phyloP scores from a whole-genome alignment of 2,329 filamentous ascomycete genomes.

The Fusarium drepaniforme region DNA sequence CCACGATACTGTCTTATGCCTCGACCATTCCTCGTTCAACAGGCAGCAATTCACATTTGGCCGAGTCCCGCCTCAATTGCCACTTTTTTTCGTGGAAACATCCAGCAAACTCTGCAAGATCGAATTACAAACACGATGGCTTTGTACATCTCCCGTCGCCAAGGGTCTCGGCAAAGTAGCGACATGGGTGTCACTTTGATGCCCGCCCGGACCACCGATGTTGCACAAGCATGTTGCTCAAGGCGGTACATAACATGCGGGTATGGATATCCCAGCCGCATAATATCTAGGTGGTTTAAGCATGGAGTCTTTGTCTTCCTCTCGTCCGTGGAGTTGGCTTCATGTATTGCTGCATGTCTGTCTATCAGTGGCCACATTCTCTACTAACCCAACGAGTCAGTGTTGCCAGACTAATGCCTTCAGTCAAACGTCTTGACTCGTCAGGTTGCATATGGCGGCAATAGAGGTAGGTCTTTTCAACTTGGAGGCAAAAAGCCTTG shows the following conservation, averaged over 20 bases:
- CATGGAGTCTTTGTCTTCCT: conserved; percentile 10
- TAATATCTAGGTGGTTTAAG: background rate
- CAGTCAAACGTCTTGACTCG: background rate
- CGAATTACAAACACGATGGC: conserved; percentile 25
- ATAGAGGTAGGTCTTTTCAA: background rate
- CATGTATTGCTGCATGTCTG: background rate
- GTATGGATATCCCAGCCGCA: background rate
- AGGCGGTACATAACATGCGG: background rate
- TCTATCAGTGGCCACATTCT: background rate
- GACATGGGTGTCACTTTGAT: background rate
- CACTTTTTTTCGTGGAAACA: conserved; percentile 7
- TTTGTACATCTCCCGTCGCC: conserved; percentile 1
- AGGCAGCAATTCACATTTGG: background rate
- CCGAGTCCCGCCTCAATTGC: conserved; percentile 16
- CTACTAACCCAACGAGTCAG: background rate
- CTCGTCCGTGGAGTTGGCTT: background rate
- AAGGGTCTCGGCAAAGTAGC: conserved; percentile 9
- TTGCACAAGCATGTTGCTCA: background rate
- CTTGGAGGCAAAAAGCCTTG: background rate
- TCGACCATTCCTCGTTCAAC: background rate
- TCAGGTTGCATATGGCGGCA: background rate
- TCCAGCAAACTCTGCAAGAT: background rate
- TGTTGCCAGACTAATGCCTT: background rate
- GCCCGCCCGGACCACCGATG: background rate
- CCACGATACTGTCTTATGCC: background rate